A percentile compares a stretch with the other conserved stretches of the same genome.
Evolutionary conservation across 1,139 yeast species (phyloP).

Genomic region (Yamadazyma dendronema): DNA sequence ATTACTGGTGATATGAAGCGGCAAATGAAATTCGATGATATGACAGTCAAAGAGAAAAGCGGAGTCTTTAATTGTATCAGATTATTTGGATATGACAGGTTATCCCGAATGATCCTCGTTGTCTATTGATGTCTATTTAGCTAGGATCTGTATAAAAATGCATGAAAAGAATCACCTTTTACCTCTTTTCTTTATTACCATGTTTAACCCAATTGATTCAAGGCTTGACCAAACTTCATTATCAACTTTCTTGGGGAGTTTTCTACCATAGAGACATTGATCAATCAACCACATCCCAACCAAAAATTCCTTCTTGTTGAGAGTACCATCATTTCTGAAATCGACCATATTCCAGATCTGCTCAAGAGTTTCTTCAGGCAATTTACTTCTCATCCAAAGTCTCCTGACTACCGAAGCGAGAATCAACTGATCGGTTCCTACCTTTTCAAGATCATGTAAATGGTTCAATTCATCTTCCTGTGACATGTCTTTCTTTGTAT

Average conservation of each 20-base stretch:
- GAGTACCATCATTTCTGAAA: constrained; percentile 68
- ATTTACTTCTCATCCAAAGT: constrained; percentile 75
- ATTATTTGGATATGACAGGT: constrained; percentile 36
- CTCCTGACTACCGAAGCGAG: constrained; percentile 71
- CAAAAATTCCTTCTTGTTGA: constrained; percentile 77
- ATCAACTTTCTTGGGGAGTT: constrained; percentile 67
- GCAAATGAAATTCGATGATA: constrained; percentile 18
- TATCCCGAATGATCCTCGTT: constrained; percentile 23
- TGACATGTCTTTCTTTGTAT: constrained; percentile 14
- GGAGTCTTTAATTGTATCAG: constrained; percentile 40
- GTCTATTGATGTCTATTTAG: constrained; percentile 2
- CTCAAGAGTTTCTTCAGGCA: constrained; percentile 61
- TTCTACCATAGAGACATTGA: constrained; percentile 91
- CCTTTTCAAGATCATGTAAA: constrained; percentile 34
- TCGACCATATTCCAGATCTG: constrained; percentile 84
- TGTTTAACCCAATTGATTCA: constrained; percentile 46
- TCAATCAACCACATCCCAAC: constrained; percentile 97
- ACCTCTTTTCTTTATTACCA: constrained; percentile 37
- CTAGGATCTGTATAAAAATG: no score
- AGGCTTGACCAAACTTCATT: constrained; percentile 66
- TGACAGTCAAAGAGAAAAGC: constrained; percentile 22
- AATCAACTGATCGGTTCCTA: constrained; percentile 40
- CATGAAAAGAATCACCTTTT: constrained; percentile 18
- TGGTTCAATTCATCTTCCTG: constrained; percentile 22
- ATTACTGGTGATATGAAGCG: constrained; percentile 12